phyloP scores from a whole-genome alignment of 805 yeast species.

The Barnettozyma botsteinii region DNA sequence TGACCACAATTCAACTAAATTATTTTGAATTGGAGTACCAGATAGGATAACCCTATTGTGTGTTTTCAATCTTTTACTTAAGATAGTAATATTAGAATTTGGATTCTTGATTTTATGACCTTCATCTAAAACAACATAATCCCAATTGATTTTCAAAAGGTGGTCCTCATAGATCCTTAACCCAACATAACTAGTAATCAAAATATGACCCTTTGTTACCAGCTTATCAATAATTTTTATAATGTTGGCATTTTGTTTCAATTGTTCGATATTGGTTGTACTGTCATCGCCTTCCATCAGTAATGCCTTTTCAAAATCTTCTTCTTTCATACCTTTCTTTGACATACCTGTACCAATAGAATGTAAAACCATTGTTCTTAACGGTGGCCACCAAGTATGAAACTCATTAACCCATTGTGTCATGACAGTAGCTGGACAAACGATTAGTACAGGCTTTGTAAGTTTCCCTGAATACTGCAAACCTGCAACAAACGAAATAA shows the following conservation, averaged over 20 bases:
- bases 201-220: conserved; percentile 65
- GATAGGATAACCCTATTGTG: conserved; percentile 83
- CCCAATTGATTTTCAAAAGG: conserved; percentile 72
- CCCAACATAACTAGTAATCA: conserved; percentile 91
- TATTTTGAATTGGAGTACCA: conserved; percentile 96
- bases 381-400: conserved; percentile 97
- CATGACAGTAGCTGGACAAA: conserved; percentile 95
- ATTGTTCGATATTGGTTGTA: conserved; percentile 20
- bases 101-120: conserved; percentile 98
- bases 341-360: conserved; percentile 88
- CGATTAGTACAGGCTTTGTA: conserved; percentile 74
- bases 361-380: conserved; percentile 79
- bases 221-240: conserved; percentile 51
- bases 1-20: conserved; percentile 88
- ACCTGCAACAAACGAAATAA: conserved; percentile 87
- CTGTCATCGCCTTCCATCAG: conserved; percentile 38
- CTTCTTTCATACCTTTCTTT: conserved; percentile 32
- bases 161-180: conserved; percentile 59
- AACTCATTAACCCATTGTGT: conserved; percentile 97
- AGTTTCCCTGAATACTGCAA: conserved; percentile 75
- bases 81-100: conserved; percentile 77
- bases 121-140: conserved; percentile 87
- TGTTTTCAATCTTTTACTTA: conserved; percentile 80
- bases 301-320: conserved; percentile 45
- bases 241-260: conserved; percentile 35